Conservation (phyloP, 768 basidiomycete genomes). For the Clitopilus hobsonii region DNA sequence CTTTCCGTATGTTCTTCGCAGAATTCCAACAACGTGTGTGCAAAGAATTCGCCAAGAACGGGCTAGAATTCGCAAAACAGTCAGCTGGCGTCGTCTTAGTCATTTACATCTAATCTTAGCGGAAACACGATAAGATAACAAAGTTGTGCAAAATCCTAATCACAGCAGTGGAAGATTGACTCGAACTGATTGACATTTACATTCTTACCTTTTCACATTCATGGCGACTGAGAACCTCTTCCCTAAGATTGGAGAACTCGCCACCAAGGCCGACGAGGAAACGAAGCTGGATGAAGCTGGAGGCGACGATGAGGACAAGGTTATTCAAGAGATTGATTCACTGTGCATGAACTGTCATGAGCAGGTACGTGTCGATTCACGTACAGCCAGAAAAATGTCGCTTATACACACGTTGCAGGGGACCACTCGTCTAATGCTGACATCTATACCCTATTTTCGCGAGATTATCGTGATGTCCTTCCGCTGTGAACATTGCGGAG, state of each 20-base stretch:
- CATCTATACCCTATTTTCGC: constrained; percentile 91
- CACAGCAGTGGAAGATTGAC: neutral
- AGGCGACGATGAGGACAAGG: constrained; percentile 52
- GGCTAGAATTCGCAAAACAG: neutral
- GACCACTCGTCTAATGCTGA: constrained; percentile 80
- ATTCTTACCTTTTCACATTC: neutral
- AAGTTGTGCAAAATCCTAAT: neutral
- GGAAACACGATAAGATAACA: neutral
- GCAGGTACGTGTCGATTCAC: constrained; percentile 52
- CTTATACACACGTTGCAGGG: constrained; percentile 58
- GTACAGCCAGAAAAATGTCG: neutral
- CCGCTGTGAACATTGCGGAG: constrained; percentile 89
- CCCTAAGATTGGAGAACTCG: constrained; percentile 50
- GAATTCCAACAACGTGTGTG: neutral
- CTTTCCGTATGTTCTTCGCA: neutral
- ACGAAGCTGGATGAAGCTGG: constrained; percentile 19
- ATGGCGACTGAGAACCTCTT: constrained; percentile 29
- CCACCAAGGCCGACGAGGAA: constrained; percentile 38
- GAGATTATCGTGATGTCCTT: constrained; percentile 98
- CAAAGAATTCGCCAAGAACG: too few species aligned
- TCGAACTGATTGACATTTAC: neutral
- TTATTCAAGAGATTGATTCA: constrained; percentile 82
- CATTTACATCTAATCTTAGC: neutral
- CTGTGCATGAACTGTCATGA: constrained; percentile 92
- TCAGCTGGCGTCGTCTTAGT: neutral